These are phyloP conservation scores for Colletotrichum sp. DNA, from an alignment of 2,329 filamentous ascomycete genomes.

Conservation along the genomic window DNA sequence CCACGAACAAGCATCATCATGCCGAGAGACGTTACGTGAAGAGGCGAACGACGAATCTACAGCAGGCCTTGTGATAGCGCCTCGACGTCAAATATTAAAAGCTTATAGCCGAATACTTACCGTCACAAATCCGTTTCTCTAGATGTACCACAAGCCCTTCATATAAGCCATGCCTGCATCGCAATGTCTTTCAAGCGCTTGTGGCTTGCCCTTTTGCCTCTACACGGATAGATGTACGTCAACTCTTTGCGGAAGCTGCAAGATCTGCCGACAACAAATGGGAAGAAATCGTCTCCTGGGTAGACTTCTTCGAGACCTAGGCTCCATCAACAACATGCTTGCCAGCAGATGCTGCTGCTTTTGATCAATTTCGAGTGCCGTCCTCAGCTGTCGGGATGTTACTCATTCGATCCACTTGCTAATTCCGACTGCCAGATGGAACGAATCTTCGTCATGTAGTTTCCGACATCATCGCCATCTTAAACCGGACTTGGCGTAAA, in stretches of 20 bases:
- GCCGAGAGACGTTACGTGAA: rapidly evolving
- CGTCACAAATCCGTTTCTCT: not conserved
- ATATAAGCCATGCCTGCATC: not conserved
- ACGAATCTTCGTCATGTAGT: rapidly evolving
- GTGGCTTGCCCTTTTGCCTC: rapidly evolving
- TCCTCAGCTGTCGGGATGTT: rapidly evolving
- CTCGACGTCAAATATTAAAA: not conserved
- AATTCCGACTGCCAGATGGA: not conserved
- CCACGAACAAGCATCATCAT: not conserved
- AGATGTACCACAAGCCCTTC: rapidly evolving
- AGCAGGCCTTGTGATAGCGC: not conserved
- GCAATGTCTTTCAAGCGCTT: not conserved
- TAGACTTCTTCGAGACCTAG: not conserved
- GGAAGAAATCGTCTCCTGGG: rapidly evolving
- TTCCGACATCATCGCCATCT: not conserved
- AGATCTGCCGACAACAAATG: not conserved
- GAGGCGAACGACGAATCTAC: not conserved
- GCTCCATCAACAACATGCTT: rapidly evolving
- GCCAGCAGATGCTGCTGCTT: not conserved
- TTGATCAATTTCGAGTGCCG: not conserved
- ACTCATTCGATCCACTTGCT: rapidly evolving
- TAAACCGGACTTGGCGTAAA: not conserved
- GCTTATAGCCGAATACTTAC: not conserved
- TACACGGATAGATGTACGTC: too few species aligned
- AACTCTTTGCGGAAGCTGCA: too few species aligned